These are phyloP conservation scores for Apophysomyces elegans DNA, from an alignment of 371 early-diverging fungal species.

Conservation along the genomic window DNA sequence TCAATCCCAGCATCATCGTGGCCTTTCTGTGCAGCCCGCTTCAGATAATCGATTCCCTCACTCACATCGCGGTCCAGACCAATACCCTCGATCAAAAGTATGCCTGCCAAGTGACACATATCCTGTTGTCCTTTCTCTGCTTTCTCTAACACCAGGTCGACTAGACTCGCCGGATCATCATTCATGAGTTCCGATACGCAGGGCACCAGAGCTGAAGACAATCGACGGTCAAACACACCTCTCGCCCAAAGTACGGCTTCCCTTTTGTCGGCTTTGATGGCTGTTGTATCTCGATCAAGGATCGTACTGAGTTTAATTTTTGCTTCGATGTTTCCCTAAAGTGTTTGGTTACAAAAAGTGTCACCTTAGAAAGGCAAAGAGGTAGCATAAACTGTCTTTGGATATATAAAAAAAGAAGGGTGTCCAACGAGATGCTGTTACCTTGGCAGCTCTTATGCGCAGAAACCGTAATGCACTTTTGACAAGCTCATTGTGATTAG, in stretches of 20 bases:
- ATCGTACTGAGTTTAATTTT: slow-evolving; percentile 49
- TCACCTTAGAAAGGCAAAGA: neutral
- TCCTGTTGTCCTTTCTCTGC: slow-evolving; percentile 21
- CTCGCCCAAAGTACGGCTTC: slow-evolving; percentile 52
- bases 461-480: slow-evolving; percentile 14
- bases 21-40: slow-evolving; percentile 31
- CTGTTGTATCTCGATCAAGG: slow-evolving; percentile 18
- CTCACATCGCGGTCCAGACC: slow-evolving; percentile 33
- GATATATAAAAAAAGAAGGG: too few relatives aligned
- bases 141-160: slow-evolving; percentile 26
- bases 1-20: slow-evolving; percentile 44
- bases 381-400: too few relatives aligned
- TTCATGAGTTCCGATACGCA: slow-evolving; percentile 28
- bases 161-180: slow-evolving; percentile 11
- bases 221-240: slow-evolving; percentile 49
- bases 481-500: neutral
- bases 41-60: slow-evolving; percentile 31
- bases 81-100: slow-evolving; percentile 41
- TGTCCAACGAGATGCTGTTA: neutral
- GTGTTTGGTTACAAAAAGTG: neutral
- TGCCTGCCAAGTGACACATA: slow-evolving; percentile 37
- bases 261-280: slow-evolving; percentile 19
- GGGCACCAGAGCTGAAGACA: slow-evolving; percentile 36
- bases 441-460: slow-evolving; percentile 18
- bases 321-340: slow-evolving; percentile 51